These are phyloP conservation scores for Kuraishia cidri DNA, from an alignment of 805 yeast genomes.

Conservation along the genomic window DNA sequence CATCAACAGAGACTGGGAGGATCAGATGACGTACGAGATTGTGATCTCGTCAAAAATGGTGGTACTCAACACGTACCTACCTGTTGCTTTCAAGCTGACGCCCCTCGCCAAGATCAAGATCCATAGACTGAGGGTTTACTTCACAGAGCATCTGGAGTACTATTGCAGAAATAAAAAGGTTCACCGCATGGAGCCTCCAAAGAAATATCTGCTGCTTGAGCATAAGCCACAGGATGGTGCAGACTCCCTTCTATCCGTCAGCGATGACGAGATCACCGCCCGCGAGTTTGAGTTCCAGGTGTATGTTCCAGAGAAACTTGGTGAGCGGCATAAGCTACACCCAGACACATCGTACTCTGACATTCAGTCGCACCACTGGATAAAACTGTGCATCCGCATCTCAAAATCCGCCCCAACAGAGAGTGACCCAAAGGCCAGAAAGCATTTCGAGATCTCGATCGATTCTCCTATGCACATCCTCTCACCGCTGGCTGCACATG, in stretches of 20 bases:
- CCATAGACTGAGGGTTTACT: constrained; percentile 76
- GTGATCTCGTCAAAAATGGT: constrained; percentile 85
- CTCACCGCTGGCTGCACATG: constrained; percentile 71
- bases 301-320: constrained; percentile 67
- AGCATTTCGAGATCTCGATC: constrained; percentile 89
- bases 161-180: constrained; percentile 80
- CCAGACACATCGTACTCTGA: constrained; percentile 79
- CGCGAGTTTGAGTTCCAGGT: constrained; percentile 81
- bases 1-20: constrained; percentile 90
- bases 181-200: constrained; percentile 86
- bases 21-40: constrained; percentile 81
- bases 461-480: constrained; percentile 90
- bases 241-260: constrained; percentile 36
- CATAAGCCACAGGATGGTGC: constrained; percentile 52
- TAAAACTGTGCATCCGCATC: constrained; percentile 77
- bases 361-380: constrained; percentile 92
- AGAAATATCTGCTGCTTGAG: constrained; percentile 73
- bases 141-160: constrained; percentile 88
- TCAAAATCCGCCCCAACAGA: constrained; percentile 54
- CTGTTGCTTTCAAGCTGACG: constrained; percentile 73
- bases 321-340: constrained; percentile 50
- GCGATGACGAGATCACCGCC: constrained; percentile 51
- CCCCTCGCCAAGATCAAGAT: constrained; percentile 84
- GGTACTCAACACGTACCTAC: constrained; percentile 74
- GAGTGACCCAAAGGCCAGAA: constrained; percentile 43